Evolutionary conservation across 495 filamentous ascomycete species (phyloP).

Genomic region (Penicillium diatomitis): DNA sequence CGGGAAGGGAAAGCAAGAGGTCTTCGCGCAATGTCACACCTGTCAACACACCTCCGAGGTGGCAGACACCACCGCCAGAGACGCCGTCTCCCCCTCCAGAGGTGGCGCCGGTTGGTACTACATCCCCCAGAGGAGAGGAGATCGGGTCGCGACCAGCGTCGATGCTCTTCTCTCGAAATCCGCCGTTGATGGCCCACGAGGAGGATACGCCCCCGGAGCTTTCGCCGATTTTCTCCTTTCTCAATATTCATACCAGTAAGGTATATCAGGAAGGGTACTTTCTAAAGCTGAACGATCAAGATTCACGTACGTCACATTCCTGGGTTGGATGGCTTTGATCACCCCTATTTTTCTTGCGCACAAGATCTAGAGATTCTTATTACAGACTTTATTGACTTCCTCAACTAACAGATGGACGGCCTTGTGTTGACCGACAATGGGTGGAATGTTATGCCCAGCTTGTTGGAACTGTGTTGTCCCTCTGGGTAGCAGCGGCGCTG

Average conservation of each 20-base stretch:
- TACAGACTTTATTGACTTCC: too few species aligned
- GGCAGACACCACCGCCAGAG: slow-evolving; percentile 30
- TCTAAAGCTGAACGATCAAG: slow-evolving; percentile 87
- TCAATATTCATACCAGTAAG: slow-evolving; percentile 94
- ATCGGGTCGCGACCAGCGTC: slow-evolving; percentile 49
- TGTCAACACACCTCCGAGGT: slow-evolving; percentile 19
- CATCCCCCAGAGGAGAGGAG: slow-evolving; percentile 22
- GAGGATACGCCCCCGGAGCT: slow-evolving; percentile 84
- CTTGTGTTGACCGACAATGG: slow-evolving; percentile 81
- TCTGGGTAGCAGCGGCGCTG: slow-evolving; percentile 92
- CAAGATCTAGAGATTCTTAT: neutral
- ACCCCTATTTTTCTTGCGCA: neutral
- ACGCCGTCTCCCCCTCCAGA: slow-evolving; percentile 26
- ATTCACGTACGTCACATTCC: slow-evolving; percentile 55
- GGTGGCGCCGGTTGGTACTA: slow-evolving; percentile 17
- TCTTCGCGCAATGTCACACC: slow-evolving; percentile 22
- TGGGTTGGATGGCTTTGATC: neutral
- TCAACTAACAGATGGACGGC: slow-evolving; percentile 62
- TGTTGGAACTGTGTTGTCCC: slow-evolving; percentile 84
- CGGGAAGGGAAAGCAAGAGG: slow-evolving; percentile 24
- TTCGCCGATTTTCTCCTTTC: slow-evolving; percentile 83
- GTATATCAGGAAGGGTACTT: slow-evolving; percentile 98
- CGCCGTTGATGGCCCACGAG: slow-evolving; percentile 75
- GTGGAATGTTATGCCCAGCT: slow-evolving; percentile 95
- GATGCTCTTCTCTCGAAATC: slow-evolving; percentile 73